Base-by-base conservation (phyloP, 108 stramenopile genomes). In the Cafeteria roenbergensis region DNA sequence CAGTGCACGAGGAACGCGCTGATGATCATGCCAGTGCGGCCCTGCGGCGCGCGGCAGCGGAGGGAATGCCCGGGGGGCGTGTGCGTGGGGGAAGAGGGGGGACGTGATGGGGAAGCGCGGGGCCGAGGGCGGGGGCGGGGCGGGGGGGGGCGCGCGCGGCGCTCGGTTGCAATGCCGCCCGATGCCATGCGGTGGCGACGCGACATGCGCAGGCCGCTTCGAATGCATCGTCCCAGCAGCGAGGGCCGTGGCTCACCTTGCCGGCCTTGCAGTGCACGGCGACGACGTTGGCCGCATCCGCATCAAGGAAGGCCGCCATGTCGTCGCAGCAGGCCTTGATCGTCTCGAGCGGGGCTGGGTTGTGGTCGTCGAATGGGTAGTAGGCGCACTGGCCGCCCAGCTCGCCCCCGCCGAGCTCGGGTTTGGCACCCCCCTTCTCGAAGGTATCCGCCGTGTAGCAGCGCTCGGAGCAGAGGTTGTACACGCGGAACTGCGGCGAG, bases 21-120 rank as follows among this genome's bases (percentile, higher is more conserved):
- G 28, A 73, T 67, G 71, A 84, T 78, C 36, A 79, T 51, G 6
- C 82, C 82, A 26, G 82, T 77, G 57, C 82, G 69, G 6, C 82
- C 82, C 70, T 84, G 82, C 28, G 81, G 81, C 27, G 82, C 82
- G n/a, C n/a, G n/a, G n/a, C n/a, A n/a, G n/a, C n/a, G n/a, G n/a
- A n/a, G n/a, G n/a, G n/a, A n/a, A n/a, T n/a, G n/a, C n/a, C n/a
- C n/a, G n/a, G n/a, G n/a, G n/a, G n/a, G n/a, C n/a, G n/a, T n/a
- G n/a, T n/a, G n/a, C n/a, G n/a, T n/a, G n/a, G n/a, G n/a, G n/a
- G n/a, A n/a, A n/a, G n/a, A n/a, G n/a, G n/a, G n/a, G n/a, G n/a
- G n/a, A n/a, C n/a, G n/a, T n/a, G n/a, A n/a, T n/a, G n/a, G n/a
- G n/a, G n/a, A n/a, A n/a, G n/a, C n/a, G n/a, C n/a, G n/a, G n/a